These are phyloP conservation scores for Fusarium gaditjirri DNA, from an alignment of 2,329 filamentous ascomycete genomes.

Conservation along the genomic window DNA sequence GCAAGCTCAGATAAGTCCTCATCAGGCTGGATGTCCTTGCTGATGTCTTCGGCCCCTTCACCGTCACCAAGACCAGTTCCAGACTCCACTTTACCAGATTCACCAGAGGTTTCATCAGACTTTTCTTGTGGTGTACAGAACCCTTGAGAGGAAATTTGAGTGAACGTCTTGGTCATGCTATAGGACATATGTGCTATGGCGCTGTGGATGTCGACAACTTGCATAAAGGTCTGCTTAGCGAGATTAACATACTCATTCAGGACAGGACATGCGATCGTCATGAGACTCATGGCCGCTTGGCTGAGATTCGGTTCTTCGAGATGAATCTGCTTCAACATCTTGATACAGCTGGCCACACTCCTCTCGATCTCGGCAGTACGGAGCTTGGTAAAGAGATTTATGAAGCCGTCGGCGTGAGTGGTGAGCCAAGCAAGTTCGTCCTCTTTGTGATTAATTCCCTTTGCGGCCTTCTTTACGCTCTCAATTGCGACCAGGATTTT, in stretches of 20 bases:
- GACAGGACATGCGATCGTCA: constrained; percentile 67
- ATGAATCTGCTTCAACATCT: constrained; percentile 49
- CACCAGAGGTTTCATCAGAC: constrained; percentile 73
- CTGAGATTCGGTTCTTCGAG: constrained; percentile 43
- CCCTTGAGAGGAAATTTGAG: constrained; percentile 81
- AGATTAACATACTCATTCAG: constrained; percentile 76
- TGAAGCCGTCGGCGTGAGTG: constrained; percentile 61
- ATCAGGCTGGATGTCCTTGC: constrained; percentile 93
- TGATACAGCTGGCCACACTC: constrained; percentile 53
- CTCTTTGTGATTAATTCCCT: constrained; percentile 51
- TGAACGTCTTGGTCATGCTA: constrained; percentile 80
- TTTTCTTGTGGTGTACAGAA: constrained; percentile 93
- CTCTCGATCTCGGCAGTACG: constrained; percentile 66
- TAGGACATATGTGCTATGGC: constrained; percentile 79
- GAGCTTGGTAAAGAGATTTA: constrained; percentile 66
- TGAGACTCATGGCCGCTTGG: constrained; percentile 46
- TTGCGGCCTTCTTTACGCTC: constrained; percentile 68
- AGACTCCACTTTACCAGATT: constrained; percentile 83
- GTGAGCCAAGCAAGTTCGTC: constrained; percentile 51
- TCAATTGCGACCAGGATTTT: constrained; percentile 83
- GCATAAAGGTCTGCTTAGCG: constrained; percentile 66
- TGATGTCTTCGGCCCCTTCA: constrained; percentile 95
- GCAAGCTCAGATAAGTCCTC: constrained; percentile 93
- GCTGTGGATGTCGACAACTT: constrained; percentile 73
- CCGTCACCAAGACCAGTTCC: constrained; percentile 96